These are phyloP conservation scores for Drechslerella stenobrocha DNA, from an alignment of 2,329 filamentous ascomycete species.

Conservation along the genomic window DNA sequence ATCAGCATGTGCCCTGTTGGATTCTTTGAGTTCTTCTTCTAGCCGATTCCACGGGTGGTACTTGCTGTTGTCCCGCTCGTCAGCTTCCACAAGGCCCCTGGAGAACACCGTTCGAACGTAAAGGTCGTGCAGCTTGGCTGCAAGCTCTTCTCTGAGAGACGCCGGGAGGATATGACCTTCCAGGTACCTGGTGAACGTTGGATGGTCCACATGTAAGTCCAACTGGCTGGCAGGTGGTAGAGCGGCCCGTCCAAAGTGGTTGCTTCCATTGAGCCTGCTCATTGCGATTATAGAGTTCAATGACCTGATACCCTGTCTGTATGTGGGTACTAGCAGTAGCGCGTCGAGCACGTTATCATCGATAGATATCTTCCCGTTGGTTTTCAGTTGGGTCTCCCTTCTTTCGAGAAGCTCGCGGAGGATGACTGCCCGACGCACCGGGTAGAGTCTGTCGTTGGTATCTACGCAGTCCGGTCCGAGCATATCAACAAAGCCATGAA, in stretches of 20 bases:
- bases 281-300: constrained; percentile 31
- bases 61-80: constrained; percentile 8
- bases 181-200: constrained; percentile 12
- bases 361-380: constrained; percentile 25
- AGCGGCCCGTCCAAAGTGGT: constrained; percentile 23
- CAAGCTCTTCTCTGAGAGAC: constrained; percentile 27
- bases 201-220: constrained; percentile 26
- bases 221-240: constrained; percentile 26
- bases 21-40: constrained; percentile 30
- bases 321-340: constrained; percentile 24
- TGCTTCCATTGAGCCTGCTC: constrained; percentile 29
- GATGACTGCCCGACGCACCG: constrained; percentile 34
- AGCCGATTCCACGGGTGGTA: constrained; percentile 26
- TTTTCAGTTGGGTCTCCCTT: constrained; percentile 24
- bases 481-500: constrained; percentile 40
- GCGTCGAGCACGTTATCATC: constrained; percentile 31
- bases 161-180: constrained; percentile 25
- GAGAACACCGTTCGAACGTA: constrained; percentile 29
- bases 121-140: constrained; percentile 16
- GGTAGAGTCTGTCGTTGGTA: constrained; percentile 29
- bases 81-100: constrained; percentile 25
- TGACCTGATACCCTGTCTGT: constrained; percentile 28
- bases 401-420: constrained; percentile 19
- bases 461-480: constrained; percentile 36
- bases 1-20: constrained; percentile 30